Conservation (phyloP, 2,329 filamentous ascomycete species). For the Phialophora chinensis region DNA sequence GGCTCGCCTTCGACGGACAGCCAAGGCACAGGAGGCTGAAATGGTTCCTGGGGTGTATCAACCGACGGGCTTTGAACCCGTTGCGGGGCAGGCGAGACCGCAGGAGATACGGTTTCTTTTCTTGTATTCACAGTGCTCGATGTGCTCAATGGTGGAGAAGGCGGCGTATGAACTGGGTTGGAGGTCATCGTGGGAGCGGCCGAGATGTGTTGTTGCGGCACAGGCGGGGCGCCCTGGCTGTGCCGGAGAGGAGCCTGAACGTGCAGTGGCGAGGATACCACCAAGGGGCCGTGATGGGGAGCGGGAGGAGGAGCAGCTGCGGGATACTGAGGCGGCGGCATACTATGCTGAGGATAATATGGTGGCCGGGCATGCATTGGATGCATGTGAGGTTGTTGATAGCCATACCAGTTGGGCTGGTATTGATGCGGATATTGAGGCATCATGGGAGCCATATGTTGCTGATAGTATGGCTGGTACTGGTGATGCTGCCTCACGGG, state of each 20-base stretch:
- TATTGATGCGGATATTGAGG: conserved; percentile 55
- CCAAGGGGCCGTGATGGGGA: conserved; percentile 39
- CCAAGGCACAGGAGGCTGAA: conserved; percentile 64
- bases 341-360: conserved; percentile 52
- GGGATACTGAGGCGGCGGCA: conserved; percentile 48
- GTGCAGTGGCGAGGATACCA: conserved; percentile 35
- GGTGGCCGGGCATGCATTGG: conserved; percentile 50
- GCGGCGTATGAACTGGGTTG: conserved; percentile 46
- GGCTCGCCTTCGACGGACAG: conserved; percentile 60
- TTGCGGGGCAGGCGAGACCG: conserved; percentile 44
- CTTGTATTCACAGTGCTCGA: conserved; percentile 37
- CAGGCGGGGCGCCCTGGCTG: conserved; percentile 27
- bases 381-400: conserved; percentile 49
- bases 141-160: conserved; percentile 37
- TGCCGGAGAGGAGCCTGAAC: conserved; percentile 36
- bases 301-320: conserved; percentile 27
- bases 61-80: conserved; percentile 37
- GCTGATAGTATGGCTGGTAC: conserved; percentile 64
- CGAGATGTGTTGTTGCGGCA: conserved; percentile 42
- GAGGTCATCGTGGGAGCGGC: conserved; percentile 39
- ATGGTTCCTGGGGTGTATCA: conserved; percentile 49
- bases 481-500: conserved; percentile 64
- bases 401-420: conserved; percentile 52
- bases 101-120: conserved; percentile 35
- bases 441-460: conserved; percentile 60